Evolutionary conservation across 1,284 basidiomycete genomes (phyloP), one percentile per base, ranked within the genome.

Genomic region (Neotropicomus parvogracilis): DNA sequence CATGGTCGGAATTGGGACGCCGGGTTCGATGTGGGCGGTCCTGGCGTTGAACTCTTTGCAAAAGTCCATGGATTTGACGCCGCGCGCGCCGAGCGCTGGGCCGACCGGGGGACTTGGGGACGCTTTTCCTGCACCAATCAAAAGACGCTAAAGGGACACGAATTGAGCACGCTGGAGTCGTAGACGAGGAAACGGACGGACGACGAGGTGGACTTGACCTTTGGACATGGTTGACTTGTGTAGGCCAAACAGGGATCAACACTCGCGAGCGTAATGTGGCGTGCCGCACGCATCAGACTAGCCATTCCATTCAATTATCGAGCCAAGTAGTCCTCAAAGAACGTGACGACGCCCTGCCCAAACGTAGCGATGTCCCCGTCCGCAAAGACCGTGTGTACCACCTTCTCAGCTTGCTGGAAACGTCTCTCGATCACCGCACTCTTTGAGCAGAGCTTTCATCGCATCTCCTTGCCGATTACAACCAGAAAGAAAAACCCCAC

Each of bases 21-120:
- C 92, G 16, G 88, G 83, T 59, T 88, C 84, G 49, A 97, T 80
- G 66, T 94, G 88, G 17, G 91, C 88, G 33, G 94, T 97, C 54
- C 81, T 85, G 48, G 90, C 93, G 70, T 92, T 94, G 74, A 91
- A 97, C 67, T 95, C 93, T 69, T 98, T 99, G 76, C 94, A 97
- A 68, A 99, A 99, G 74, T 99, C 97, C 86, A 99, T 99, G 16
- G 95, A 95, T 73, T 98, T 98, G 57, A 99, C 94, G 62, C 97
- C 97, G 65, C 93, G 86, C 56, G 97, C 95, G 75, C 97, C 97
- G 44, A 98, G 83, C 17, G 95, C 95, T 46, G 97, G 95, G 59
- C 95, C 97, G 44, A 99, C 90, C 16, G 95, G 95, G 40, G 95
- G 95, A 47, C 93, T 92, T 17, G 95, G 95, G 20, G 93, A 87